Evolutionary conservation across 257 asterid species (phyloP).

Genomic region (Perilla frutescens): DNA sequence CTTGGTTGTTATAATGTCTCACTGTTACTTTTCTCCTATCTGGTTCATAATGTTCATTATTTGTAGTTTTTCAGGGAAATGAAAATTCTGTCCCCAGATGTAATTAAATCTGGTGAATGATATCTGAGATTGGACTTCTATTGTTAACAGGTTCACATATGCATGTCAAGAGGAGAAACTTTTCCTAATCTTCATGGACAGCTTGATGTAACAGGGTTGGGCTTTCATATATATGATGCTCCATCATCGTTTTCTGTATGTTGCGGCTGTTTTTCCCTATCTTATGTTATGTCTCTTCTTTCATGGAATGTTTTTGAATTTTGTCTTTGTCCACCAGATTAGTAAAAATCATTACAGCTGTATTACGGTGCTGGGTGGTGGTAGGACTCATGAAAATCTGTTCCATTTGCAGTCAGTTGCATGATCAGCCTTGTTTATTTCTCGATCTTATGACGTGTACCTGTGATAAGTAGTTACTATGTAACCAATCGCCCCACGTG

Average conservation of each 20-base stretch:
- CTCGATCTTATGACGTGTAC: not conserved
- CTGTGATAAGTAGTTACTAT: not conserved
- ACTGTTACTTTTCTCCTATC: slow-evolving; percentile 15
- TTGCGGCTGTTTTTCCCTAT: slow-evolving; percentile 19
- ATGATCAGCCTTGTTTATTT: slow-evolving; percentile 5
- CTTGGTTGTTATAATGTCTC: not conserved
- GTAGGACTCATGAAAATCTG: slow-evolving; percentile 8
- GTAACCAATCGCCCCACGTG: slow-evolving; percentile 5
- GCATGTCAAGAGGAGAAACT: slow-evolving; percentile 94
- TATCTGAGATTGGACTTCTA: slow-evolving; percentile 28
- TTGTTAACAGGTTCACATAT: slow-evolving; percentile 84
- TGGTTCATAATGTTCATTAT: slow-evolving; percentile 1
- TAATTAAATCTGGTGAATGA: slow-evolving; percentile 18
- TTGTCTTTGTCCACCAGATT: slow-evolving; percentile 12
- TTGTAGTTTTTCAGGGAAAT: not conserved
- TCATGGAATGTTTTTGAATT: slow-evolving; percentile 19
- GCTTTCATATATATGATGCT: slow-evolving; percentile 86
- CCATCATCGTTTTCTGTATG: slow-evolving; percentile 91
- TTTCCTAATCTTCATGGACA: slow-evolving; percentile 99
- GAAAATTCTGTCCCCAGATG: slow-evolving; percentile 15
- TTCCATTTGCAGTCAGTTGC: slow-evolving; percentile 15
- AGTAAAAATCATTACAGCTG: not conserved
- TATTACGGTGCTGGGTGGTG: slow-evolving; percentile 12
- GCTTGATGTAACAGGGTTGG: slow-evolving; percentile 94
- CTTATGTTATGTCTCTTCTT: slow-evolving; percentile 24